phyloP scores from a whole-genome alignment of 2,329 filamentous ascomycete genomes.

The Trichophyton schoenleinii region DNA sequence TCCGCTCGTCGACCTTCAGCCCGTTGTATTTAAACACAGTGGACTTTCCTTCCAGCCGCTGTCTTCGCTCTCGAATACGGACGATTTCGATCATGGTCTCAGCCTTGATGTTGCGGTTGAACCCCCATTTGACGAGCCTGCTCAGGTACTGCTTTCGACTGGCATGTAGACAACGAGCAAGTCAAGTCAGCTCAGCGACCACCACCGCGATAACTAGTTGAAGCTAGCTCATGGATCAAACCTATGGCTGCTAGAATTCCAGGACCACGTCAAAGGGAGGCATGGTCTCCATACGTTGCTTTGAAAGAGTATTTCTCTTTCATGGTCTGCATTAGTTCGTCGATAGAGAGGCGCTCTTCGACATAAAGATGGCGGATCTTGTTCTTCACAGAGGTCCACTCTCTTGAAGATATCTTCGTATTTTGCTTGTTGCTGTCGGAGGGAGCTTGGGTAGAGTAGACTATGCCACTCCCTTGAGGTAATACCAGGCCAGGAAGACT shows the following conservation, averaged over 20 bases:
- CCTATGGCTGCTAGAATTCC: neutral
- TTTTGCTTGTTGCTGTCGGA: no score
- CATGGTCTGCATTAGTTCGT: neutral
- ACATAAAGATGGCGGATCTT: neutral
- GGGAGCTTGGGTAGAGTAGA: no score
- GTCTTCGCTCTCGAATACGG: neutral
- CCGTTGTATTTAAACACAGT: neutral
- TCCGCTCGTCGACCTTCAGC: neutral
- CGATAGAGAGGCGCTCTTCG: neutral
- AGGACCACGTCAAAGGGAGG: neutral
- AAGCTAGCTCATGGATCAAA: neutral
- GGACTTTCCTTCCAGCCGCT: neutral
- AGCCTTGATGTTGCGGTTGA: neutral
- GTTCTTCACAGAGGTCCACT: neutral
- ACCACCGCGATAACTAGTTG: neutral
- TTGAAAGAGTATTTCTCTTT: neutral
- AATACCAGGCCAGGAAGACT: no score
- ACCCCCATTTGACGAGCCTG: neutral
- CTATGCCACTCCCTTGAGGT: no score
- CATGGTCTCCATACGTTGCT: neutral
- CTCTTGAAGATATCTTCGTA: no score
- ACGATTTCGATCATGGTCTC: neutral
- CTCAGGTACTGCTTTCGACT: neutral
- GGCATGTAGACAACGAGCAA: neutral
- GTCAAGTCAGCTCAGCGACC: neutral